Conservation (phyloP, 2,329 filamentous ascomycete genomes). For the Plenodomus biglobosus region DNA sequence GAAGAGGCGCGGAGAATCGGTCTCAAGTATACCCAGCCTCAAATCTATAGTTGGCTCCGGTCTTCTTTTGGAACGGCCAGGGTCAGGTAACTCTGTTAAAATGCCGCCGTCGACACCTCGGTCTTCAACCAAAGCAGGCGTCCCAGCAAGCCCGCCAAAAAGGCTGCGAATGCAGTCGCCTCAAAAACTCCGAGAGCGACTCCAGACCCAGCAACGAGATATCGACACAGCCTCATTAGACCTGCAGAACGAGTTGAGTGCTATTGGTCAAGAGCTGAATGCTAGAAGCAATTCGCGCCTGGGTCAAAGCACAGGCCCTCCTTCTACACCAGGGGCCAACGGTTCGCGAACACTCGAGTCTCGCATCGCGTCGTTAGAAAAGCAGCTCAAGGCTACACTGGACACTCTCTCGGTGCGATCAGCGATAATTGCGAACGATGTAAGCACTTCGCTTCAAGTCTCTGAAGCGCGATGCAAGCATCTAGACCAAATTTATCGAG, state of each 20-base stretch:
- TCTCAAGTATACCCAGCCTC: conserved; percentile 55
- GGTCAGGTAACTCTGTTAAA: conserved; percentile 58
- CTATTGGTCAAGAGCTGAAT: conserved; percentile 79
- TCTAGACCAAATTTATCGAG: conserved; percentile 85
- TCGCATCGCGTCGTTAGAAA: conserved; percentile 67
- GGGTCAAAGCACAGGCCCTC: conserved; percentile 33
- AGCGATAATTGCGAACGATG: conserved; percentile 64
- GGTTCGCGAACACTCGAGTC: conserved; percentile 49
- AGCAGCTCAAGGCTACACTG: conserved; percentile 57
- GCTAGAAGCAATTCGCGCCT: conserved; percentile 37
- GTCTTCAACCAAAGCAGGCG: conserved; percentile 31
- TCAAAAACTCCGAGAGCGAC: conserved; percentile 73
- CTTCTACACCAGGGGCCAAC: conserved; percentile 19
- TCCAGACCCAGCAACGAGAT: conserved; percentile 77
- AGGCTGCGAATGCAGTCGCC: conserved; percentile 59
- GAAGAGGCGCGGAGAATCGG: conserved; percentile 50
- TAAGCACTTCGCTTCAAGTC: conserved; percentile 70
- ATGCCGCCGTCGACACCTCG: conserved; percentile 54
- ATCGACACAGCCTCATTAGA: conserved; percentile 69
- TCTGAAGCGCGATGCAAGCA: conserved; percentile 77
- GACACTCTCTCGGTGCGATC: conserved; percentile 38
- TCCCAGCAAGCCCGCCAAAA: conserved; percentile 25
- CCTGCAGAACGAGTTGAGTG: conserved; percentile 73
- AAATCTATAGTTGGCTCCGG: conserved; percentile 40
- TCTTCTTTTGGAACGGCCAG: conserved; percentile 54